Base-by-base conservation (phyloP, 345 rosid genomes). In the Citrus unshiu region DNA sequence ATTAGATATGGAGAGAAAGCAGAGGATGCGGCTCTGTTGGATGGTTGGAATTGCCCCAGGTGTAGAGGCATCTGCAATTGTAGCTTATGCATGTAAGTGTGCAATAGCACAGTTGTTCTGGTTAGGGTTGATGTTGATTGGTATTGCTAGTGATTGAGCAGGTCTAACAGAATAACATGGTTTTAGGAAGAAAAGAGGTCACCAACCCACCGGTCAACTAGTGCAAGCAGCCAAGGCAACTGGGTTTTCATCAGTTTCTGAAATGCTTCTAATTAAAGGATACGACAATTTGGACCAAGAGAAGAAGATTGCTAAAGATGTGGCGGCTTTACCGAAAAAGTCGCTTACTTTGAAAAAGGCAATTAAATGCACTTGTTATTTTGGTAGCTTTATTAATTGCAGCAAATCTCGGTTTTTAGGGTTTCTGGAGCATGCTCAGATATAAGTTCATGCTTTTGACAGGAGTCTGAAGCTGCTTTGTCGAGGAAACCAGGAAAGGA, bases 11-110 rank as follows among this genome's bases (percentile, higher is more conserved):
- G 94, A 27, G 97, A 94, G 84, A 79, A 80, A 2, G 92, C 90
- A 22, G 87, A 87, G 78, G 91, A 88, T 51, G 93, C 90, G 67
- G 77, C 84, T 1, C 34, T 63, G 56, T 72, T 83, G 67, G 84
- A 69, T 40, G 82, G 85, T 68, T 96, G 99, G 99, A 70, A 72
- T 43, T 96, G 99, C 64, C 97, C 93, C 40, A 96, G 83, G 79
- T 96, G 99, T 77, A 89, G 87, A 59, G 97, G 87, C 72, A 86
- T 84, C 13, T 96, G 99, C 86, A 96, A 91, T 65, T 96, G 99
- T 83, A 96, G 98, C 79, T 32, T 22, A 1, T 96, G 99, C 90
- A 90, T 78, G 99, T 94, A 73, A 88, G 90, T 78, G 90, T 78
- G 40, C n/a, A 22, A 24, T 62, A 21, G 4, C 13, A 46, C 3